A percentile compares a stretch with the other conserved stretches of the same genome.
Conservation (phyloP, 352 stramenopile genomes). For the Pythium brassicae region DNA sequence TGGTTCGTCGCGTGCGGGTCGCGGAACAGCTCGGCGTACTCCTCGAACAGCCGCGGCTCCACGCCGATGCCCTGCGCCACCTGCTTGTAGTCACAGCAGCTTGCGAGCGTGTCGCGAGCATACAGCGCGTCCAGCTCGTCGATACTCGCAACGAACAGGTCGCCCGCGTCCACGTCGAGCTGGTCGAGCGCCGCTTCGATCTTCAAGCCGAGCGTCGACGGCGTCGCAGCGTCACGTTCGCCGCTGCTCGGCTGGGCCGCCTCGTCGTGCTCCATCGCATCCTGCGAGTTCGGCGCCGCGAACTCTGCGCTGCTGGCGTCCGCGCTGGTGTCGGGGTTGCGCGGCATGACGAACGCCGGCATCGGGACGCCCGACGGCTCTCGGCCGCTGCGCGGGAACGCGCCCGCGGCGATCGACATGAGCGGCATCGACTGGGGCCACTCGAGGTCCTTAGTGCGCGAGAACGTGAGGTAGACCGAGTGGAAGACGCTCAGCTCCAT, state of each 20-base stretch:
- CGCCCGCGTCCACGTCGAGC: slow-evolving; percentile 4
- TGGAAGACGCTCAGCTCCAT: slow-evolving; percentile 75
- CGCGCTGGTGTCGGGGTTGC: neutral
- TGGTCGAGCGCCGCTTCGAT: slow-evolving; percentile 32
- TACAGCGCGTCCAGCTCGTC: slow-evolving; percentile 18
- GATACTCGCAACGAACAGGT: slow-evolving; percentile 24
- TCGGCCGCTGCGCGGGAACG: neutral
- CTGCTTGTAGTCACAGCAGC: slow-evolving; percentile 14
- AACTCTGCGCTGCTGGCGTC: neutral
- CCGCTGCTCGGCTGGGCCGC: neutral
- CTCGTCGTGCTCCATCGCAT: slow-evolving; percentile 14
- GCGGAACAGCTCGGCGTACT: slow-evolving; percentile 30
- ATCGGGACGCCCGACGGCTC: slow-evolving; percentile 7
- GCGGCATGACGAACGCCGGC: slow-evolving; percentile 24
- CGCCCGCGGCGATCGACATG: slow-evolving; percentile 15
- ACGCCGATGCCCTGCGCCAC: slow-evolving; percentile 32
- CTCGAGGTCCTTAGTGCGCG: slow-evolving; percentile 47
- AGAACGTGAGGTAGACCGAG: slow-evolving; percentile 62
- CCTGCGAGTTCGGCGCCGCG: slow-evolving; percentile 11
- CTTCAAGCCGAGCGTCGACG: slow-evolving; percentile 18
- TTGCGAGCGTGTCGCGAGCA: slow-evolving; percentile 4
- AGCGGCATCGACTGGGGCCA: slow-evolving; percentile 35
- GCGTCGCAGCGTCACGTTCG: neutral
- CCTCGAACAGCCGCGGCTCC: slow-evolving; percentile 29
- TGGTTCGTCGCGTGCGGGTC: slow-evolving; percentile 45